Evolutionary conservation across 805 yeast genomes (phyloP).

Genomic region (Sugiyamaella americana): DNA sequence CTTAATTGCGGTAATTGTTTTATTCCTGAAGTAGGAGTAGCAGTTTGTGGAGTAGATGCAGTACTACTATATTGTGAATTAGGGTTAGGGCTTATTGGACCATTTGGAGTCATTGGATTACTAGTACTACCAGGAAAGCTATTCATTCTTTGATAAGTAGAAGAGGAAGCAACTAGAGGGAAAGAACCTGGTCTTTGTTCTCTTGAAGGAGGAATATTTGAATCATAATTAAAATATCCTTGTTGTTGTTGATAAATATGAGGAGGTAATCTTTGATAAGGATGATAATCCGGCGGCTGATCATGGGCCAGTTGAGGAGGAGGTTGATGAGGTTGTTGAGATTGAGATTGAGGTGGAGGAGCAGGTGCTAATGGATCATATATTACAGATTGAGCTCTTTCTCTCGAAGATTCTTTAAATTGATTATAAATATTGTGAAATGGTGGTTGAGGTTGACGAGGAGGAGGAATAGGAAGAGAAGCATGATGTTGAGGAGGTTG

Average conservation of each 20-base stretch:
- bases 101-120: background rate
- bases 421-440: background rate
- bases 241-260: conserved; percentile 3
- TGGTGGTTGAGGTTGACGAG: conserved; percentile 7
- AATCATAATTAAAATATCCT: background rate
- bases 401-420: conserved; percentile 10
- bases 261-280: background rate
- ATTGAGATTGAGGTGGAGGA: conserved; percentile 2
- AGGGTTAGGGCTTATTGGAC: conserved; percentile 1
- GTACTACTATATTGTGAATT: conserved; percentile 4
- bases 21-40: background rate
- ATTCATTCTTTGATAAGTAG: background rate
- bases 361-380: conserved; percentile 21
- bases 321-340: background rate
- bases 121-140: background rate
- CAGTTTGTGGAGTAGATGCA: background rate
- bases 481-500: background rate
- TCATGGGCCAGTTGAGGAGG: background rate
- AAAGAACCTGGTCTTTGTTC: conserved; percentile 27
- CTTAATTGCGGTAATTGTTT: background rate
- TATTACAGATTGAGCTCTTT: conserved; percentile 19
- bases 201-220: conserved; percentile 15
- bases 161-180: conserved; percentile 16
- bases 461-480: conserved; percentile 1
- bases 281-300: background rate